A percentile compares a stretch with the other conserved stretches of the same genome.
Conservation (phyloP, 1,139 yeast species). For the Yamadazyma spencermartinsiae region DNA sequence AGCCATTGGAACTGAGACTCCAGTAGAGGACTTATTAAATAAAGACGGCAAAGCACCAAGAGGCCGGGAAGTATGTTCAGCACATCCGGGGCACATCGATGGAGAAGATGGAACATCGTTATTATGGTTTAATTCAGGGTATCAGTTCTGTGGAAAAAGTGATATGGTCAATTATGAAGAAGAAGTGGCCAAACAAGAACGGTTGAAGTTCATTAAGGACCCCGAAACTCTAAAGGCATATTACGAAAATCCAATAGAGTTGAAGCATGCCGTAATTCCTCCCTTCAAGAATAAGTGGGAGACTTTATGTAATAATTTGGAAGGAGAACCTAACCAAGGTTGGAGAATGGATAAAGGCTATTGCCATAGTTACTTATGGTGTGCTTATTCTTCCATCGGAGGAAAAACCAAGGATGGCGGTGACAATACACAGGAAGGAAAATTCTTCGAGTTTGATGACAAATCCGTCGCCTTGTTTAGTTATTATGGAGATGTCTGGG, state of each 20-base stretch:
- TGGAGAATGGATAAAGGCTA: constrained; percentile 33
- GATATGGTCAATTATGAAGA: constrained; percentile 23
- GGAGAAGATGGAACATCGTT: constrained; percentile 31
- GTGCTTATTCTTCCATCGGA: constrained; percentile 46
- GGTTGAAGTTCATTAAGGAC: constrained; percentile 21
- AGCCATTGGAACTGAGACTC: constrained; percentile 30
- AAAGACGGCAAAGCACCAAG: constrained; percentile 20
- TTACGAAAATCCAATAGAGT: constrained; percentile 24
- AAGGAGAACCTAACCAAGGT: constrained; percentile 31
- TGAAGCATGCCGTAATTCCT: constrained; percentile 31
- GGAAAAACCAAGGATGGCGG: constrained; percentile 25
- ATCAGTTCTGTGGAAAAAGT: constrained; percentile 31
- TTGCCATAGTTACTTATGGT: constrained; percentile 46
- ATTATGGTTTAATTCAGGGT: constrained; percentile 39
- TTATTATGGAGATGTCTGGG: constrained; percentile 38
- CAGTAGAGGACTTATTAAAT: constrained; percentile 20
- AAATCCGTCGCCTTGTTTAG: constrained; percentile 22
- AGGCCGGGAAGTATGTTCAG: constrained; percentile 39
- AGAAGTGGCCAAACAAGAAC: constrained; percentile 21
- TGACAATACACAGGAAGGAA: constrained; percentile 28
- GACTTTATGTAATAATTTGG: constrained; percentile 24
- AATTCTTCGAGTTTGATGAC: constrained; percentile 24
- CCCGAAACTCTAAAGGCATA: constrained; percentile 21
- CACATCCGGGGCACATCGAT: constrained; percentile 46
- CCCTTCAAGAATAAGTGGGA: constrained; percentile 28